Evolutionary conservation across 345 rosid species (phyloP).

Genomic region (Corchorus capsularis): DNA sequence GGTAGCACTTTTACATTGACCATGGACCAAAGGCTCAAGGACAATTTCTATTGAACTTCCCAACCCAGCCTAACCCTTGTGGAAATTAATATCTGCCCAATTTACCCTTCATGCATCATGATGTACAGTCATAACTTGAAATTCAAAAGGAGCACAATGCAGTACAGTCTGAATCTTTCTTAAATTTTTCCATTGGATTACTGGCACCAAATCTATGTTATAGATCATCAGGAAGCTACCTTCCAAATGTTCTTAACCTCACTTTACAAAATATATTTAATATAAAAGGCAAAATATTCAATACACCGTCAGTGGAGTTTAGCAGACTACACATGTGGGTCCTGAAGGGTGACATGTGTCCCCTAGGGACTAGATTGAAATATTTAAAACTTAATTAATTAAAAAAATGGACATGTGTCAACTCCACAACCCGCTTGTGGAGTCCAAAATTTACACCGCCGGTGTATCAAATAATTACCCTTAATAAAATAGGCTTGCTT

Average conservation of each 20-base stretch:
- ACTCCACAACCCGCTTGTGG: too few relatives aligned
- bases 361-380: too few relatives aligned
- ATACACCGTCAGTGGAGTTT: too few relatives aligned
- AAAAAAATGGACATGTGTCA: too few relatives aligned
- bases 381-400: too few relatives aligned
- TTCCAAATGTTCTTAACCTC: slow-evolving; percentile 5
- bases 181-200: neutral
- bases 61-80: neutral
- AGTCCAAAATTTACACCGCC: too few relatives aligned
- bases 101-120: neutral
- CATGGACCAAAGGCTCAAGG: neutral
- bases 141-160: neutral
- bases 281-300: too few relatives aligned
- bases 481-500: neutral
- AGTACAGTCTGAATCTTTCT: neutral
- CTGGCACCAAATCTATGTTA: neutral
- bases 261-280: neutral
- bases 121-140: neutral
- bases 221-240: neutral
- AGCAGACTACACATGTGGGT: too few relatives aligned
- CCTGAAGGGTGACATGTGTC: too few relatives aligned
- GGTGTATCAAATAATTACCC: too few relatives aligned
- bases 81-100: neutral
- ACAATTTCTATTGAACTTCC: neutral
- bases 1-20: neutral